Percentiles rank a stretch among this genome's conserved stretches.
phyloP scores from a whole-genome alignment of 2,329 filamentous ascomycete species.

The Trichophyton benhamiae region DNA sequence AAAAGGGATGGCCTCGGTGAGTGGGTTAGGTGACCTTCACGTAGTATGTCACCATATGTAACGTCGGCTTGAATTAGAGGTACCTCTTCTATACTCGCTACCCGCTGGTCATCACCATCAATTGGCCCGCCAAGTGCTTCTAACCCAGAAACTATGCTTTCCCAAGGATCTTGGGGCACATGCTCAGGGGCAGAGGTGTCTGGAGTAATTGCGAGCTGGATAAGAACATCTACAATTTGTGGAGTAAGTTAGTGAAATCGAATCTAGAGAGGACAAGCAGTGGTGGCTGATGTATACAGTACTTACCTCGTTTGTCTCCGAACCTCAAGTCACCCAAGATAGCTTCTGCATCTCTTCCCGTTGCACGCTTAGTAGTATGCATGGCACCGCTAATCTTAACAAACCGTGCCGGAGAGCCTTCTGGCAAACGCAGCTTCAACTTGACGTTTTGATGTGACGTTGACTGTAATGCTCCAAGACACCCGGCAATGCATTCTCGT shows the following conservation, averaged over 20 bases:
- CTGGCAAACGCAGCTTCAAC: slow-evolving; percentile 81
- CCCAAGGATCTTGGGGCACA: slow-evolving; percentile 88
- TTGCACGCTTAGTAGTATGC: slow-evolving; percentile 91
- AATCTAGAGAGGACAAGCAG: neutral
- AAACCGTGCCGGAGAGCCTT: slow-evolving; percentile 95
- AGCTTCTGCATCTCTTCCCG: slow-evolving; percentile 86
- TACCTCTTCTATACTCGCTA: slow-evolving; percentile 81
- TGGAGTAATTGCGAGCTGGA: slow-evolving; percentile 83
- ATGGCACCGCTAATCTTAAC: slow-evolving; percentile 96
- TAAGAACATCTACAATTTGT: slow-evolving; percentile 58
- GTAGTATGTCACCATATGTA: slow-evolving; percentile 81
- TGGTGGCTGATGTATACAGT: slow-evolving; percentile 4
- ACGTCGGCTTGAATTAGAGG: slow-evolving; percentile 92
- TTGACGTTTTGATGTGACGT: slow-evolving; percentile 98
- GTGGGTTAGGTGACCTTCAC: slow-evolving; percentile 75
- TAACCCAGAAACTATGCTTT: slow-evolving; percentile 87
- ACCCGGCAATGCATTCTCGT: slow-evolving; percentile 86
- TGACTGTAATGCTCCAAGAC: slow-evolving; percentile 79
- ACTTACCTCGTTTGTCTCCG: slow-evolving; percentile 65
- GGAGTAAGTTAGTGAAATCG: neutral
- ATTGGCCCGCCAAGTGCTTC: slow-evolving; percentile 82
- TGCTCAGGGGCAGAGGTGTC: slow-evolving; percentile 73
- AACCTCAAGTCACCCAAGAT: slow-evolving; percentile 84
- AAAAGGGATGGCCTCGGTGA: slow-evolving; percentile 80
- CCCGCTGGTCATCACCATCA: slow-evolving; percentile 73